Conservation (phyloP, 371 early-diverging fungal species). For the Umbelopsis sp. region DNA sequence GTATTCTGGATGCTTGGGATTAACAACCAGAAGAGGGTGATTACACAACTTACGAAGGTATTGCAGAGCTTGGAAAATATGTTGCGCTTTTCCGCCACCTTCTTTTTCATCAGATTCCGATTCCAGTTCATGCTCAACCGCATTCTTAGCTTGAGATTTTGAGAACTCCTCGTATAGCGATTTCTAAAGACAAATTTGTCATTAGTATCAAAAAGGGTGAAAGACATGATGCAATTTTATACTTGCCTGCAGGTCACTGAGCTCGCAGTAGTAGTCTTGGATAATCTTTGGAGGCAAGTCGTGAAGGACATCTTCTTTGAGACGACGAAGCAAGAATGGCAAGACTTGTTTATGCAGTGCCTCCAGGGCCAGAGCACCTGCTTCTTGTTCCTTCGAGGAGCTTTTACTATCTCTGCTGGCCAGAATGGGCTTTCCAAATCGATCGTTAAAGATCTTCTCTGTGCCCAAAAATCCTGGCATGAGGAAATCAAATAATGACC, state of each 20-base stretch:
- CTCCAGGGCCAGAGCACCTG: slow-evolving; percentile 87
- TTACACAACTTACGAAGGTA: slow-evolving; percentile 96
- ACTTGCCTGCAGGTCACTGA: slow-evolving; percentile 78
- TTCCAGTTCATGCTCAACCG: slow-evolving; percentile 55
- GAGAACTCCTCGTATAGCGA: slow-evolving; percentile 91
- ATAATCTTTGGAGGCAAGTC: slow-evolving; percentile 99
- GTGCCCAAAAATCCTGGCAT: slow-evolving; percentile 97
- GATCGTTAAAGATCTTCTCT: slow-evolving; percentile 88
- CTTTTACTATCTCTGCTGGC: slow-evolving; percentile 90
- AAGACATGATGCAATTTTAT: not conserved
- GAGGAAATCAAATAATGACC: slow-evolving; percentile 98
- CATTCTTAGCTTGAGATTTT: slow-evolving; percentile 61
- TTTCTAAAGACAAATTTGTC: slow-evolving; percentile 45
- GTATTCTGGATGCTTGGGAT: slow-evolving; percentile 86
- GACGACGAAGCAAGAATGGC: slow-evolving; percentile 96
- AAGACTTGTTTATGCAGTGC: slow-evolving; percentile 96
- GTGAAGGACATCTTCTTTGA: slow-evolving; percentile 98
- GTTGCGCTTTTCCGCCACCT: slow-evolving; percentile 62
- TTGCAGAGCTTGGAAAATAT: slow-evolving; percentile 97
- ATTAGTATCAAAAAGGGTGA: not conserved
- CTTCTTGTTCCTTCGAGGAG: slow-evolving; percentile 80
- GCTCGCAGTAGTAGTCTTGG: slow-evolving; percentile 96
- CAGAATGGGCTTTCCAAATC: slow-evolving; percentile 90
- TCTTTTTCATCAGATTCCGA: slow-evolving; percentile 31
- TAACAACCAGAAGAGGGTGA: slow-evolving; percentile 91